Evolutionary conservation across 768 basidiomycete species (phyloP), one percentile per base, ranked within the genome.

Genomic region (Termitomyces sp.): DNA sequence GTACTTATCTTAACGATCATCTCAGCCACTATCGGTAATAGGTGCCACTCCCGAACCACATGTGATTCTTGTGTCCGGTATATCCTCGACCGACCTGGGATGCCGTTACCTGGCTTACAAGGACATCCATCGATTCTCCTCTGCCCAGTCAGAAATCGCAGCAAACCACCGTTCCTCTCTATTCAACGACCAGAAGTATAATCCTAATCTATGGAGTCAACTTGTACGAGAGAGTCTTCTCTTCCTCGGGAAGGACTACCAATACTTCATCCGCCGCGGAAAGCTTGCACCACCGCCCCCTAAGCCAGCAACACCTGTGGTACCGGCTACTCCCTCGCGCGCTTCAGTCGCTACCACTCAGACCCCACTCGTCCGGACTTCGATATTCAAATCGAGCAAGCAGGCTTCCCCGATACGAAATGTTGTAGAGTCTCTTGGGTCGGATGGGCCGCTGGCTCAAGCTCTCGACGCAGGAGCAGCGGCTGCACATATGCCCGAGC

Each of bases 111-210:
- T 87, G 60, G 89, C 90, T 0, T 89, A 84, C 63, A 71, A 79
- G 0, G 90, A 92, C 60, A 76, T 93, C 40, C 70, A 70, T 10
- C 73, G 75, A 4, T 64, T 89, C 12, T 78, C 86, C 0, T 67
- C 71, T n/a, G 79, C 79, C 22, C 69, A 70, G 5, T 74, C 77
- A 4, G 46, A 78, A 3, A 63, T 73, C 1, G 79, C 78, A 0
- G 67, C 72, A 12, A 67, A 78, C 0, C 78, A 77, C 34, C 79
- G 88, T 12, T 77, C 78, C 0, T 77, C 81, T 0, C 65, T 91
- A 0, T 91, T 90, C 64, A 79, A 79, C 0, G 89, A 91, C 62
- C 85, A 88, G 65, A 88, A 87, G 62, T 82, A 82, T 52, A 76
- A 73, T 8, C 86, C 85, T 0, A 83, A 74, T 52, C 70, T 89